Conservation (phyloP, 2,329 filamentous ascomycete genomes). For the Botrytis byssoidea region DNA sequence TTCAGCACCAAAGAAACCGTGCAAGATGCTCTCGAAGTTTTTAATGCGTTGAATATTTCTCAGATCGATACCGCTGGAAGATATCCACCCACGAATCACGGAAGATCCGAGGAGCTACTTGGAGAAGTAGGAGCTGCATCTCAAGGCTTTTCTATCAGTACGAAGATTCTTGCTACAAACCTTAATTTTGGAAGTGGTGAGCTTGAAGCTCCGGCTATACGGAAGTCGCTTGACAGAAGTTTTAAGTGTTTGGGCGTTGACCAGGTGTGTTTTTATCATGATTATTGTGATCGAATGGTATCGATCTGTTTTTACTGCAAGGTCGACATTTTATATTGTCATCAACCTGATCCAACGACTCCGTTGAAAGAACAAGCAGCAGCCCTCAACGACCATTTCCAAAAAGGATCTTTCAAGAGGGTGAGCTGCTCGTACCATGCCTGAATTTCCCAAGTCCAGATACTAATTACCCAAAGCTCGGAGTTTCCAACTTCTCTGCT, state of each 20-base stretch:
- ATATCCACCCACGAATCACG: constrained; percentile 19
- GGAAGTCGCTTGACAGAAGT: neutral
- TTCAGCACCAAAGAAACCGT: constrained; percentile 14
- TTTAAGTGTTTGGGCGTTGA: constrained; percentile 5
- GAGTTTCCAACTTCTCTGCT: neutral
- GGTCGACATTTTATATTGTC: constrained; percentile 3
- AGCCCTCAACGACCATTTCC: constrained; percentile 33
- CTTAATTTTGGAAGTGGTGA: neutral
- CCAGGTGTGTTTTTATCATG: neutral
- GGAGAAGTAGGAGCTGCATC: constrained; percentile 7
- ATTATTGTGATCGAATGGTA: neutral
- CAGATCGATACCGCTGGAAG: constrained; percentile 23
- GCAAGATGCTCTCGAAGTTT: neutral
- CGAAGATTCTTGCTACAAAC: constrained; percentile 18
- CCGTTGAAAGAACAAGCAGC: constrained; percentile 30
- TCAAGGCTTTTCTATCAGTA: constrained; percentile 21
- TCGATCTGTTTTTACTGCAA: neutral
- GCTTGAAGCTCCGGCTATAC: constrained; percentile 9
- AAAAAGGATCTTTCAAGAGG: constrained; percentile 33
- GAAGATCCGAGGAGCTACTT: constrained; percentile 21
- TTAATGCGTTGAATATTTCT: constrained; percentile 18
- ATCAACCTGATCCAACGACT: constrained; percentile 29
- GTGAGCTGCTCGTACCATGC: neutral
- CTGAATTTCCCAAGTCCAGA: no score
- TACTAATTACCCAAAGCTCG: constrained; percentile 21